A percentile compares a stretch with the other conserved stretches of the same genome.
Evolutionary conservation across 2,329 filamentous ascomycete genomes (phyloP).

Genomic region (Talaromyces sp.): DNA sequence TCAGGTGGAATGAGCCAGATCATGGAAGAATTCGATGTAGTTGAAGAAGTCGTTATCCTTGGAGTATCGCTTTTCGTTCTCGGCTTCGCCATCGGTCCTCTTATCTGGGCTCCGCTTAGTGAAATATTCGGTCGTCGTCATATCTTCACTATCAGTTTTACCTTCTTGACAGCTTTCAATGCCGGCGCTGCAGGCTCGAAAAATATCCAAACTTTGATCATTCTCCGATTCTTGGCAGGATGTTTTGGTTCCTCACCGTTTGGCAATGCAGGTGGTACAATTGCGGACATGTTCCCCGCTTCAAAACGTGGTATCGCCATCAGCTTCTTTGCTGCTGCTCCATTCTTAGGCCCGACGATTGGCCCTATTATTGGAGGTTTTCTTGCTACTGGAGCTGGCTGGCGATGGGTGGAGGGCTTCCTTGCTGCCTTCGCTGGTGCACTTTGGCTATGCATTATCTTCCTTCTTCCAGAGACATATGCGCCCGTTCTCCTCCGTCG

Average conservation of each 20-base stretch:
- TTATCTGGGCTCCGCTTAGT: slow-evolving; percentile 45
- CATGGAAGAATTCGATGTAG: slow-evolving; percentile 33
- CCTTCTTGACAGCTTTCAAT: slow-evolving; percentile 61
- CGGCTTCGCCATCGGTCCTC: slow-evolving; percentile 47
- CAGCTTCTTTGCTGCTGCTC: slow-evolving; percentile 67
- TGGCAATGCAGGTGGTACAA: slow-evolving; percentile 63
- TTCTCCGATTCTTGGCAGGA: slow-evolving; percentile 67
- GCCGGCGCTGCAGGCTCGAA: slow-evolving; percentile 60
- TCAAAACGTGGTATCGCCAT: slow-evolving; percentile 59
- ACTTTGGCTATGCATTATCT: slow-evolving; percentile 48
- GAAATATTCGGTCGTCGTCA: slow-evolving; percentile 38
- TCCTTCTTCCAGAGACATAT: slow-evolving; percentile 41
- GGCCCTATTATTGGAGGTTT: slow-evolving; percentile 70
- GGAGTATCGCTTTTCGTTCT: slow-evolving; percentile 49
- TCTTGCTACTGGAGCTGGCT: slow-evolving; percentile 62
- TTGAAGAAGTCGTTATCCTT: slow-evolving; percentile 38
- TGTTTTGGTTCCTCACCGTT: slow-evolving; percentile 63
- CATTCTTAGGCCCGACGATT: slow-evolving; percentile 65
- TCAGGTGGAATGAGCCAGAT: slow-evolving; percentile 40
- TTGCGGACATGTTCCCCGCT: slow-evolving; percentile 62
- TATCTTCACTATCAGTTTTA: slow-evolving; percentile 32
- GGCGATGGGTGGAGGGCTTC: slow-evolving; percentile 69
- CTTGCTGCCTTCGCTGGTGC: slow-evolving; percentile 64
- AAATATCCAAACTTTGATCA: slow-evolving; percentile 62
- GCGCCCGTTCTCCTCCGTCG: slow-evolving; percentile 53